Evolutionary conservation across 2,329 filamentous ascomycete species (phyloP).

Genomic region (Phoma herbarum): DNA sequence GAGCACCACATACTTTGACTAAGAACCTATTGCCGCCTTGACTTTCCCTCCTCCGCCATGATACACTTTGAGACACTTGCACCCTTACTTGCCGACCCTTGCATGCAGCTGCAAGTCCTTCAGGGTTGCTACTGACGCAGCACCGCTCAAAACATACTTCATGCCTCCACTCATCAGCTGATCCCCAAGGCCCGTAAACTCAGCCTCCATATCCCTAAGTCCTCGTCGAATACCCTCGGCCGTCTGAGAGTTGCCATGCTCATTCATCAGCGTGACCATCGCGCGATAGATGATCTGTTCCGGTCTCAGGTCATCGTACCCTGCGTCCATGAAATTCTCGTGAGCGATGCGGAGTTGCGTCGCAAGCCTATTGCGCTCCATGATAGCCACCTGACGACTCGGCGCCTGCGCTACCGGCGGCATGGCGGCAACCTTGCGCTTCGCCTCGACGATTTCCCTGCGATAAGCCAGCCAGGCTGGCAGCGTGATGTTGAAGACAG

Average conservation of each 20-base stretch:
- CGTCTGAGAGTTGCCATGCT: background rate
- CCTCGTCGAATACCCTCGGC: slow-evolving; percentile 1
- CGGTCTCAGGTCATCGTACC: background rate
- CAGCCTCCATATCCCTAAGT: slow-evolving; percentile 9
- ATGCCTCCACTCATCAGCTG: slow-evolving; percentile 7
- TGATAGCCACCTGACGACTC: slow-evolving; percentile 5
- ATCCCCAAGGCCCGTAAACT: slow-evolving; percentile 3
- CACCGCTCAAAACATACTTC: slow-evolving; percentile 3
- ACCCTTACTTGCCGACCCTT: background rate
- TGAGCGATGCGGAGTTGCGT: slow-evolving; percentile 5
- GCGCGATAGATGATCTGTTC: slow-evolving; percentile 12
- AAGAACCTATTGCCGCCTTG: background rate
- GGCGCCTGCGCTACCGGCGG: background rate
- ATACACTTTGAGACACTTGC: background rate
- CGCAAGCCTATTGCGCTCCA: slow-evolving; percentile 12
- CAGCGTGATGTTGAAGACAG: slow-evolving; percentile 5
- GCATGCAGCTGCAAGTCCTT: background rate
- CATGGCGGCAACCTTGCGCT: background rate
- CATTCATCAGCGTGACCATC: background rate
- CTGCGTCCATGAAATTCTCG: slow-evolving; percentile 7
- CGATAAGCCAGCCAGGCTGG: slow-evolving; percentile 14
- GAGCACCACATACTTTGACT: background rate
- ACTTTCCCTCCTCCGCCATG: background rate
- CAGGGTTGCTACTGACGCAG: background rate
- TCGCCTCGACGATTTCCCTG: slow-evolving; percentile 1